These are phyloP conservation scores for Gamsiella multidivaricata DNA, from an alignment of 192 early-diverging fungal genomes.

Conservation along the genomic window DNA sequence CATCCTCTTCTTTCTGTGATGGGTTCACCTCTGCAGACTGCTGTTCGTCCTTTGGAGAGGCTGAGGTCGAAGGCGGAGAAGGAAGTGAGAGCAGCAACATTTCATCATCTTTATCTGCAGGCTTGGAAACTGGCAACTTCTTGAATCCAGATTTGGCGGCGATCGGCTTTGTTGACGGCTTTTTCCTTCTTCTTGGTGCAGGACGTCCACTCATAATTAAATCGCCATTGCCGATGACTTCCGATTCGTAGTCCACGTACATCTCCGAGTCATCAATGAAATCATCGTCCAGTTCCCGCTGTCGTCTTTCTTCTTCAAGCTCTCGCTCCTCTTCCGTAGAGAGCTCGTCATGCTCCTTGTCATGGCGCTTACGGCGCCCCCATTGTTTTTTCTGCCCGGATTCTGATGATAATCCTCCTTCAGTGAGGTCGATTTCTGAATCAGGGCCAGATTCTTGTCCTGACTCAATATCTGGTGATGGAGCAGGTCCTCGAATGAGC, in stretches of 20 bases:
- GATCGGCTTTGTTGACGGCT: background rate
- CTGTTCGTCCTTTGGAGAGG: background rate
- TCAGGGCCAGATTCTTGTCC: no score
- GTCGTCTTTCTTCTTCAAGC: slow-evolving; percentile 20
- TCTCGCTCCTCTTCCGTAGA: background rate
- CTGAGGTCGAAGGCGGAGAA: background rate
- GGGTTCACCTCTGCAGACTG: background rate
- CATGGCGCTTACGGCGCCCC: no score
- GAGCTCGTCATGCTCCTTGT: slow-evolving; percentile 8
- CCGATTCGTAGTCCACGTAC: background rate
- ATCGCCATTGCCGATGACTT: slow-evolving; percentile 3
- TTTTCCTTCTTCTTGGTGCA: background rate
- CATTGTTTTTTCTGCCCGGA: no score
- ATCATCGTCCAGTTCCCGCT: slow-evolving; percentile 19
- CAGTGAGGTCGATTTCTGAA: no score
- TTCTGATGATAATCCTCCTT: no score
- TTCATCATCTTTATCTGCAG: background rate
- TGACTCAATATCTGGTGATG: background rate
- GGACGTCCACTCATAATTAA: background rate
- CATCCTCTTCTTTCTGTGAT: background rate
- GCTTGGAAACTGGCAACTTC: background rate
- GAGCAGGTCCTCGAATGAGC: background rate
- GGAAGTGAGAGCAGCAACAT: background rate
- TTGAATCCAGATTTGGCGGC: no score
- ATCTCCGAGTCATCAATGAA: slow-evolving; percentile 43